A percentile compares a stretch with the other conserved stretches of the same genome.
phyloP scores from a whole-genome alignment of 495 filamentous ascomycete species.

The Lasiosphaeria ovina region DNA sequence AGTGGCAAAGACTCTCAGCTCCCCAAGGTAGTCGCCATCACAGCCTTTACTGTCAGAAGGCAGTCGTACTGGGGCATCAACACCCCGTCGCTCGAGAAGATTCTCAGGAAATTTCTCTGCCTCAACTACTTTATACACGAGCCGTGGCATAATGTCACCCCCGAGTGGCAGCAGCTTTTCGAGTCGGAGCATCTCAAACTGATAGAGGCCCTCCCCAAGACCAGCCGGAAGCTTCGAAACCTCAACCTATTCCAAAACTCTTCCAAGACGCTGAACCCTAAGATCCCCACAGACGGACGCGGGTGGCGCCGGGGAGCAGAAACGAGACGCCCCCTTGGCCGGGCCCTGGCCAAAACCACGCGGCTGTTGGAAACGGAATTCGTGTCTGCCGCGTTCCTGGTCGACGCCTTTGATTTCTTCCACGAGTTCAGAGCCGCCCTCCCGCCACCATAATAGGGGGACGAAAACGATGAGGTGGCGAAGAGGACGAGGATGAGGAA shows the following conservation, averaged over 20 bases:
- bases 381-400: conserved; percentile 1
- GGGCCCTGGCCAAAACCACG: conserved; percentile 6
- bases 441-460: neutral
- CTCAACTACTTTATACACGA: conserved; percentile 4
- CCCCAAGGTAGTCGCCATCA: conserved; percentile 1
- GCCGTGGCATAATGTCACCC: conserved; percentile 3
- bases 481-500: no score
- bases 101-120: neutral
- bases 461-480: no score
- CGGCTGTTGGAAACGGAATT: neutral
- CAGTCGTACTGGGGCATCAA: conserved; percentile 3
- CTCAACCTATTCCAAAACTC: conserved; percentile 2
- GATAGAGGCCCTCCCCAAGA: conserved; percentile 3
- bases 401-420: conserved; percentile 5
- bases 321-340: conserved; percentile 2
- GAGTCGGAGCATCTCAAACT: conserved; percentile 1
- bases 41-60: conserved; percentile 1
- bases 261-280: conserved; percentile 2
- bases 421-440: neutral
- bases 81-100: conserved; percentile 3
- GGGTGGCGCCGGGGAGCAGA: neutral
- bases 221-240: neutral
- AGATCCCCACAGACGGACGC: neutral
- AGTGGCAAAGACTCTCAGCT: neutral
- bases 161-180: conserved; percentile 9